These are phyloP conservation scores for Mortierella sp. DNA, from an alignment of 371 early-diverging fungal species.

Conservation along the genomic window DNA sequence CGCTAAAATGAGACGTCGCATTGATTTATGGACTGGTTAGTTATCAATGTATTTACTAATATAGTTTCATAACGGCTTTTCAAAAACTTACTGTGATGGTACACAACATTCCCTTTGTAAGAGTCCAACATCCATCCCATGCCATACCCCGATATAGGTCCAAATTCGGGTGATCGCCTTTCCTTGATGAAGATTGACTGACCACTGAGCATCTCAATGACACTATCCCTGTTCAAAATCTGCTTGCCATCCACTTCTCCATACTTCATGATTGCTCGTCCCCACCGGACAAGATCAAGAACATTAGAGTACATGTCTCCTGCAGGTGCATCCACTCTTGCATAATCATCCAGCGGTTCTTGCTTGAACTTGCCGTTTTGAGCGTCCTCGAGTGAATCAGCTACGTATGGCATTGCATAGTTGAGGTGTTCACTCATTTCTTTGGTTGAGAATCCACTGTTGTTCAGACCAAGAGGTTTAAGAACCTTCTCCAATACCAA, in stretches of 20 bases:
- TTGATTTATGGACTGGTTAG: too few relatives aligned
- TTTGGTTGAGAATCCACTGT: constrained; percentile 2
- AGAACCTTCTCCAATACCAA: constrained; percentile 7
- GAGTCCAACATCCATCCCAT: constrained; percentile 19
- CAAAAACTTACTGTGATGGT: constrained; percentile 15
- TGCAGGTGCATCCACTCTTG: too few relatives aligned
- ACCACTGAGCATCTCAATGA: too few relatives aligned
- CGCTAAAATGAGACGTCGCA: constrained; percentile 4
- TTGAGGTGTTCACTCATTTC: constrained; percentile 14
- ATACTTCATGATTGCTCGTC: too few relatives aligned
- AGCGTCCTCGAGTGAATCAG: background rate
- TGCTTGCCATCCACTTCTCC: too few relatives aligned
- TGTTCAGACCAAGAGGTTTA: constrained; percentile 12
- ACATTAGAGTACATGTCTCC: too few relatives aligned
- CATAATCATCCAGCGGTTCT: background rate
- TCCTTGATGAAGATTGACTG: too few relatives aligned
- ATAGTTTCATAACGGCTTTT: background rate
- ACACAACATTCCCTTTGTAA: constrained; percentile 18
- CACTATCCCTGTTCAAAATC: too few relatives aligned
- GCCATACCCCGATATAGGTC: constrained; percentile 9
- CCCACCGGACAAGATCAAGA: too few relatives aligned
- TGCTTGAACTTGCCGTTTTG: constrained; percentile 6
- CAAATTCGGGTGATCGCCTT: too few relatives aligned
- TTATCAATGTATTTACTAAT: too few relatives aligned
- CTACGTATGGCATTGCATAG: constrained; percentile 8